A percentile compares a stretch with the other conserved stretches of the same genome.
These are phyloP conservation scores for Nicotiana paniculata DNA, from an alignment of 257 asterid genomes.

Conservation along the genomic window DNA sequence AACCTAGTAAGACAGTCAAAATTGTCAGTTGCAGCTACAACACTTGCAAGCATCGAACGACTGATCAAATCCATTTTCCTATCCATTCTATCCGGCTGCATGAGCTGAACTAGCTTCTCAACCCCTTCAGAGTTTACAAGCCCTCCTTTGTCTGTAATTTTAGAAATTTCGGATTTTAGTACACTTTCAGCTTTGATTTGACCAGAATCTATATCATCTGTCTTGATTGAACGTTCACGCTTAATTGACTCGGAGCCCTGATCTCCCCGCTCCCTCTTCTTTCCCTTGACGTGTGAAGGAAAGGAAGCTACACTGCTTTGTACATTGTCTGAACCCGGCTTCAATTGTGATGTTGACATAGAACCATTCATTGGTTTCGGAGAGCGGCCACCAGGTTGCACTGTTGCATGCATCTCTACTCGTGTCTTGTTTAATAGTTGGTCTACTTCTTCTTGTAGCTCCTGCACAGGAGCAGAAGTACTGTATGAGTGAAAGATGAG, in stretches of 20 bases:
- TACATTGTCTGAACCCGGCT: constrained; percentile 47
- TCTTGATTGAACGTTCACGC: constrained; percentile 56
- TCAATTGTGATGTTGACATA: constrained; percentile 51
- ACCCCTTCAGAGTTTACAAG: constrained; percentile 63
- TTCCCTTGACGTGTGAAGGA: constrained; percentile 66
- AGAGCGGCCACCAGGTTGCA: constrained; percentile 70
- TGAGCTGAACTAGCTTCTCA: constrained; percentile 75
- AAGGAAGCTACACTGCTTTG: constrained; percentile 51
- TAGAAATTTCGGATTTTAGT: constrained; percentile 58
- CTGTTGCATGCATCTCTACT: constrained; percentile 64
- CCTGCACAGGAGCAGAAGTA: constrained; percentile 33
- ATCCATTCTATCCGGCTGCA: constrained; percentile 54
- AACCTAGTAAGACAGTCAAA: constrained; percentile 69
- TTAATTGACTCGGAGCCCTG: constrained; percentile 52
- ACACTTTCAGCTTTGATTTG: constrained; percentile 37
- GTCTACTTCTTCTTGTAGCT: constrained; percentile 69
- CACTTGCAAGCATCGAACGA: constrained; percentile 70
- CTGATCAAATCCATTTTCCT: constrained; percentile 52
- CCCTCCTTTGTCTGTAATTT: constrained; percentile 72
- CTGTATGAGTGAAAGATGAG: constrained; percentile 1
- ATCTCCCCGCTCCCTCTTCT: constrained; percentile 87
- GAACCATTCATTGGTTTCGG: constrained; percentile 66
- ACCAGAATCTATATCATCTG: constrained; percentile 47
- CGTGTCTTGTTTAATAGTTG: constrained; percentile 53
- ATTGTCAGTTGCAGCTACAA: constrained; percentile 71